A percentile compares a stretch with the other conserved stretches of the same genome.
These are phyloP conservation scores for Mycena indigotica DNA, from an alignment of 768 basidiomycete species.

Conservation along the genomic window DNA sequence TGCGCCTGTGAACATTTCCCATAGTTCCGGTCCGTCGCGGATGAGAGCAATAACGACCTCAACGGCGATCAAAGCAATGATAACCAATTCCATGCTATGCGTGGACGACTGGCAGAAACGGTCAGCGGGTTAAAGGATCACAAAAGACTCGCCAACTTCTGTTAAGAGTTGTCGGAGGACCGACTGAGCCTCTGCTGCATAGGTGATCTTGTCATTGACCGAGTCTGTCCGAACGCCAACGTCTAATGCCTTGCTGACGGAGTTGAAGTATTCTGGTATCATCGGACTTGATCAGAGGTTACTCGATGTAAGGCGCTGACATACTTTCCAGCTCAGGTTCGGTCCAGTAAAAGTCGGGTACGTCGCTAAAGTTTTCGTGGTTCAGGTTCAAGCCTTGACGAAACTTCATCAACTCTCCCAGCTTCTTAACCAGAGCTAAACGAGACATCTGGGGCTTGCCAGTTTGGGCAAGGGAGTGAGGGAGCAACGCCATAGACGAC, in stretches of 20 bases:
- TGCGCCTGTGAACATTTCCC: conserved; percentile 51
- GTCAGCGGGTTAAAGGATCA: conserved; percentile 9
- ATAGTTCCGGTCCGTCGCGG: conserved; percentile 77
- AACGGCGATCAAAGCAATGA: conserved; percentile 91
- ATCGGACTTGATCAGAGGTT: not conserved
- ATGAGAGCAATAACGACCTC: conserved; percentile 88
- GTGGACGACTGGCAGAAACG: conserved; percentile 65
- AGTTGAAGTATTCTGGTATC: conserved; percentile 73
- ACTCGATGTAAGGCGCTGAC: conserved; percentile 21
- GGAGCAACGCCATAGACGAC: conserved; percentile 77
- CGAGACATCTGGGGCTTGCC: conserved; percentile 85
- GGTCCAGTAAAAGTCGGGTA: conserved; percentile 92
- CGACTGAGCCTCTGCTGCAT: conserved; percentile 87
- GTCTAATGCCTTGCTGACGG: conserved; percentile 83
- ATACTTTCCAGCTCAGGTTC: conserved; percentile 87
- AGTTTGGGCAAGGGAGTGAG: conserved; percentile 71
- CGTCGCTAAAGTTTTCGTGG: conserved; percentile 84
- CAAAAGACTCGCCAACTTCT: conserved; percentile 52
- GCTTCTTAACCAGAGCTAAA: conserved; percentile 84
- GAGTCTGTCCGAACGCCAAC: conserved; percentile 78
- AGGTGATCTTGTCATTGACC: conserved; percentile 91
- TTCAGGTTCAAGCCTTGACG: conserved; percentile 91
- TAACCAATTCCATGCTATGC: conserved; percentile 94
- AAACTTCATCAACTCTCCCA: conserved; percentile 90
- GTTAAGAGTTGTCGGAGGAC: conserved; percentile 87